These are phyloP conservation scores for Blepharisma stoltei DNA, from an alignment of 73 alveolate genomes.

Conservation along the genomic window DNA sequence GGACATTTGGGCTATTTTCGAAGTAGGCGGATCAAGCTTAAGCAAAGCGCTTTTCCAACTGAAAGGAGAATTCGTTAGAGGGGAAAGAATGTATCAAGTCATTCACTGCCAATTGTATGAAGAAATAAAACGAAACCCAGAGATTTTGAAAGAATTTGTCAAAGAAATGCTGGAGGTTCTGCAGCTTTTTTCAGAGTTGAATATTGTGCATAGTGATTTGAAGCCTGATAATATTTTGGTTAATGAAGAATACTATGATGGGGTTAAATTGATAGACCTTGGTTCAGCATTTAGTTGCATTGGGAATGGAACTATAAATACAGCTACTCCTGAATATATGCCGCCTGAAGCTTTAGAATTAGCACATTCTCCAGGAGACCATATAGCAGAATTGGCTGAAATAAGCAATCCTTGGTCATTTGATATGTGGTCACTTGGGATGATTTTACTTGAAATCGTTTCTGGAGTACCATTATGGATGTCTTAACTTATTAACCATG, in stretches of 20 bases:
- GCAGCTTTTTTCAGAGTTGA: slow-evolving; percentile 36
- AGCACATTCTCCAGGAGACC: slow-evolving; percentile 31
- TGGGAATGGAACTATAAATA: slow-evolving; percentile 34
- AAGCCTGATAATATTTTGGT: slow-evolving; percentile 76
- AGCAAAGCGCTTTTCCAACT: slow-evolving; percentile 61
- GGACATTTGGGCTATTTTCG: slow-evolving; percentile 61
- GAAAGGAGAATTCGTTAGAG: slow-evolving; percentile 70
- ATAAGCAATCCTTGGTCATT: slow-evolving; percentile 59
- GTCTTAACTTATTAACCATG: too few species aligned
- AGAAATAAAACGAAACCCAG: slow-evolving; percentile 23
- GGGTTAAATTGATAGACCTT: slow-evolving; percentile 60
- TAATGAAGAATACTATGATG: slow-evolving; percentile 32
- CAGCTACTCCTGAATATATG: slow-evolving; percentile 73
- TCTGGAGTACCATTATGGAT: slow-evolving; percentile 77
- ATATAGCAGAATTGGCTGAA: slow-evolving; percentile 19
- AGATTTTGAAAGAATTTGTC: slow-evolving; percentile 36
- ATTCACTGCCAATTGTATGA: slow-evolving; percentile 43
- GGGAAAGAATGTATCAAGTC: slow-evolving; percentile 64
- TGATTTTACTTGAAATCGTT: slow-evolving; percentile 55
- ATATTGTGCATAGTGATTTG: slow-evolving; percentile 71
- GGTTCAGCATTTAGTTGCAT: slow-evolving; percentile 59
- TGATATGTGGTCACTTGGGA: slow-evolving; percentile 73
- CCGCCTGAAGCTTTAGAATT: slow-evolving; percentile 43
- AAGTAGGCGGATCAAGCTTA: slow-evolving; percentile 53
- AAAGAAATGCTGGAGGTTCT: slow-evolving; percentile 46